Base-by-base conservation (phyloP, 257 asterid genomes). In the Cordia subcordata region DNA sequence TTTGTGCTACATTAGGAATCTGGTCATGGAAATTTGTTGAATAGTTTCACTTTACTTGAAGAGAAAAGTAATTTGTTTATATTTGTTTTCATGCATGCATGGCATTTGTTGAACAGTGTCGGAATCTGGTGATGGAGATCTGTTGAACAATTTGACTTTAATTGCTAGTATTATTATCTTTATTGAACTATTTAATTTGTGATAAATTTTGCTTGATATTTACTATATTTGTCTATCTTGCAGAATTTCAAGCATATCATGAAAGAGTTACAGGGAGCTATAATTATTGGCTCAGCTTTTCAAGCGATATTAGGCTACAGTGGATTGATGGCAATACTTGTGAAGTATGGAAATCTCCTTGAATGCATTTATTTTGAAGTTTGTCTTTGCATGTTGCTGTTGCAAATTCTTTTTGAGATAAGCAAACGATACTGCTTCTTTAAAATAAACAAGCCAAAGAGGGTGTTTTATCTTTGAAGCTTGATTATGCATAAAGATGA, bases 181-280 rank as follows among this genome's bases (percentile, higher is more conserved):
- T 27, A 27, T 27, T 27, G 47, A 42, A 39, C 3, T 42, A 42
- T 42, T 14, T 42, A 42, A 3, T 14, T 42, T 11, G 12, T 2
- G 47, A 16, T 57, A 40, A 18, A 49, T 53, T 55, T 55, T n/a
- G n/a, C n/a, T 39, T 58, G 37, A 52, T 62, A 45, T 35, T 49
- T 47, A 49, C 69, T 38, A 38, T 44, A 67, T 60, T 46, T 55
- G 45, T 61, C 45, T 27, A 19, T 65, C 61, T 75, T 71, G 68
- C 94, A 93, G 99, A 93, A 83, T 70, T 93, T 89, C 79, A 85
- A 76, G 87, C 96, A 93, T 77, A 85, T 87, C 65, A 93, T 93
- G 99, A 89, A 85, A 73, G 94, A 85, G 81, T 82, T 93, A 65
- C 96, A 93, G 67, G 99, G 99, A 63, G 97, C 99, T 66, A 77